phyloP scores from a whole-genome alignment of 257 asterid species.

The Solanum okadae region DNA sequence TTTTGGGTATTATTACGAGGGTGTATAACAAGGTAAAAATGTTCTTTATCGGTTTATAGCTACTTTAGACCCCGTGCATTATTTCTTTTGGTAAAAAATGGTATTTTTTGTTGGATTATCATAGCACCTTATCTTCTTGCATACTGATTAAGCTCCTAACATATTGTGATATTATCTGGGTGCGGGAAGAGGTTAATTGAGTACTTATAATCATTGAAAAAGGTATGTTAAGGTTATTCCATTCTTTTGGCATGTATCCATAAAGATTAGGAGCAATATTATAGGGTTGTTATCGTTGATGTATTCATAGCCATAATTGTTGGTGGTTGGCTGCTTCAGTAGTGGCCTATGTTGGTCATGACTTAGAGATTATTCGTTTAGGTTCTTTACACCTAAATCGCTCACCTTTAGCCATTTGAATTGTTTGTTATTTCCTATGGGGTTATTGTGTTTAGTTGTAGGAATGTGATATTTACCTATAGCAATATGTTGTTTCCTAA shows the following conservation, averaged over 20 bases:
- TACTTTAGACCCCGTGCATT: neutral
- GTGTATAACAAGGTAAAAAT: neutral
- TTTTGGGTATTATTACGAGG: neutral
- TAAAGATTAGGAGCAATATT: neutral
- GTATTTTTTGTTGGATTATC: too few relatives aligned
- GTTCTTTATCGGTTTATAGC: neutral
- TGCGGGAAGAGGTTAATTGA: neutral
- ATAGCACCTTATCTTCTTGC: neutral
- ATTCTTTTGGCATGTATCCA: neutral
- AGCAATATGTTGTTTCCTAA: neutral
- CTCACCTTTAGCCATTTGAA: neutral
- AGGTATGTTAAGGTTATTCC: neutral
- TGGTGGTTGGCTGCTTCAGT: neutral
- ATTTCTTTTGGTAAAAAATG: too few relatives aligned
- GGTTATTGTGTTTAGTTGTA: neutral
- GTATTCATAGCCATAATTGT: neutral
- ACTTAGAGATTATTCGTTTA: neutral
- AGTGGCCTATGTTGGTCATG: neutral
- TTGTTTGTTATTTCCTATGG: neutral
- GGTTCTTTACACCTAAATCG: neutral
- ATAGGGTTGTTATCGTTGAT: neutral
- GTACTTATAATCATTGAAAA: neutral
- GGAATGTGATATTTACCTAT: neutral
- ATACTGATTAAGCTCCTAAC: too few relatives aligned
- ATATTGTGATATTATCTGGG: neutral